Evolutionary conservation across 345 rosid species (phyloP), one percentile per base, ranked within the genome.

Genomic region (Crucihimalaya himalaica): DNA sequence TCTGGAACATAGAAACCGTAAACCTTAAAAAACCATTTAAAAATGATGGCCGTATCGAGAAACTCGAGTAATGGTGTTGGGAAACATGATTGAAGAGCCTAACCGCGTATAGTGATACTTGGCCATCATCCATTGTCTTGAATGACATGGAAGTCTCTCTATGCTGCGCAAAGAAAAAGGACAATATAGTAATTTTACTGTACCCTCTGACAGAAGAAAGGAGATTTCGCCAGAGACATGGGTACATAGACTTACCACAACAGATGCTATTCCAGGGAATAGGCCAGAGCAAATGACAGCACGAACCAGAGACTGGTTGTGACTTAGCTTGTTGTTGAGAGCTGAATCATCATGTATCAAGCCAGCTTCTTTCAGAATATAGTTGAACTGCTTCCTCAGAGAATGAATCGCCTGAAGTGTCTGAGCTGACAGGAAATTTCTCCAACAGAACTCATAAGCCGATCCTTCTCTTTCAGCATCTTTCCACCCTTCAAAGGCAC

Each of bases 401-500:
- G 99, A 92, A 84, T 95, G 91, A 47, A 95, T 92, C 13, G 98
- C 98, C 75, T 95, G 97, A 80, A 95, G 87, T 18, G 99, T 95
- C 77, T 95, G 99, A 28, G 92, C 86, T 72, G 98, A 95, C 56
- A 95, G 84, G 75, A 95, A 95, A 83, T 95, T 95, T 58, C 96
- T 90, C 99, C 99, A 95, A 77, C 97, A 95, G 77, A 87, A 95
- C 78, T 95, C 99, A 73, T 95, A 95, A 13, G 87, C 89, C 2
- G 97, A 87, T 71, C 97, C 98, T 84, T 95, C 97, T 75, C 91
- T 85, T 75, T 92, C 99, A 29, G 98, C 99, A 52, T 84, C 91
- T 86, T 95, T 95, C 98, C 99, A 92, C 48, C 99, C 99, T 83
- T 95, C 99, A 63, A 90, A 95, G 60, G 99, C 99, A 51, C 98